phyloP scores from a whole-genome alignment of 2,329 filamentous ascomycete species.

The Arthrobotrys megalospora region DNA sequence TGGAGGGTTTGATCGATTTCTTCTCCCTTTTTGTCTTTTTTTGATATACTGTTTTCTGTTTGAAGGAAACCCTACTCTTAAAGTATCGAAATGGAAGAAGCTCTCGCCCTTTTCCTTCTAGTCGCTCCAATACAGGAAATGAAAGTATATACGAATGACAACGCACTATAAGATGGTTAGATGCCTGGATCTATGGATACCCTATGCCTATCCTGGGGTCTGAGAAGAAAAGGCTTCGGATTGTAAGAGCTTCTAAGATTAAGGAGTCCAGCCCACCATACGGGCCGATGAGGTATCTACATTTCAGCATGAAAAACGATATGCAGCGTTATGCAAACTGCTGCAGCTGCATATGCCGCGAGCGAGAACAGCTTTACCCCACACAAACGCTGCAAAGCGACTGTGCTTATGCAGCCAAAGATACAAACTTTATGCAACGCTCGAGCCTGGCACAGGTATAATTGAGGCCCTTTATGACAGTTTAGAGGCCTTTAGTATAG shows the following conservation, averaged over 20 bases:
- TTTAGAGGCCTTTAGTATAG: not conserved
- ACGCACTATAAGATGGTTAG: not conserved
- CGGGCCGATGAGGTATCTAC: not conserved
- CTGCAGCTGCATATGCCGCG: not conserved
- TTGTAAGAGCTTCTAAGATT: not conserved
- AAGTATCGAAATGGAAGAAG: constrained; percentile 27
- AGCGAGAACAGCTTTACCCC: not conserved
- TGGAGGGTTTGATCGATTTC: constrained; percentile 3
- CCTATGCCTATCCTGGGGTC: not conserved
- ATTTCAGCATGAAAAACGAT: constrained; percentile 20
- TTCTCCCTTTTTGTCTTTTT: constrained; percentile 2
- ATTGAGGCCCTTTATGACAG: constrained; percentile 2
- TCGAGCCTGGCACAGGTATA: constrained; percentile 22
- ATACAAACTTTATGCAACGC: constrained; percentile 25
- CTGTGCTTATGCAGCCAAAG: constrained; percentile 1
- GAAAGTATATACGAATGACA: constrained; percentile 27
- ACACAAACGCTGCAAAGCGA: not conserved
- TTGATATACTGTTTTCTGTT: constrained; percentile 20
- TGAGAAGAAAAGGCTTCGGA: not conserved
- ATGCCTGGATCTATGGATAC: constrained; percentile 3
- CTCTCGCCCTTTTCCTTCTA: constrained; percentile 1
- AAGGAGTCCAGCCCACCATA: not conserved
- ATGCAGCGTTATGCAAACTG: not conserved
- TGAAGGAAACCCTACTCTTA: constrained; percentile 12
- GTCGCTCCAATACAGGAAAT: not conserved